Evolutionary conservation across 805 yeast species (phyloP), one percentile per base, ranked within the genome.

Genomic region (Ascoidea tarda): DNA sequence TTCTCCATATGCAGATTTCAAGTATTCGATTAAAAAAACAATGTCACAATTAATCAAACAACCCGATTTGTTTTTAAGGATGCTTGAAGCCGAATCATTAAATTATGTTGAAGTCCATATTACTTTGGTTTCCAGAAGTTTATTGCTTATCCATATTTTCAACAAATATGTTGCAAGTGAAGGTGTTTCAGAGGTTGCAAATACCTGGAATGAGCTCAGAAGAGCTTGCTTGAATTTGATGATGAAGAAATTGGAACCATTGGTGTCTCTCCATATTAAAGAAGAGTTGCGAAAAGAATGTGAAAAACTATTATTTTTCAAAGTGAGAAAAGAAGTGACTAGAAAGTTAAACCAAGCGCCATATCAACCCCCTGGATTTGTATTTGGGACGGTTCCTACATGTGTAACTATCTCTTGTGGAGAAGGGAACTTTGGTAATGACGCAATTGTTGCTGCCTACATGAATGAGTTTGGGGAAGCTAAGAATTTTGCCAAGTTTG

Each of bases 281-380:
- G 98, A 90, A 61, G 85, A 82, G 52, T 72, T 91, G 52, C 78
- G 88, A 52, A 77, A 84, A 53, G 82, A 76, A 53, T 85, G 96
- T 69, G 86, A 86, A 64, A 76, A 85, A 53, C 63, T 79, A 47
- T 73, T 93, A 48, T 81, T 81, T 50, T 75, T 73, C 54, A 82
- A 82, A 54, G 79, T 91, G 44, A 82, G 98, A 59, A 74, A 76
- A 47, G 71, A 76, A 33, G 84, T 91, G 61, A 71, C 79, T 64
- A 73, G 77, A 28, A 84, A 82, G 60, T 74, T 93, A 44, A 93
- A 91, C 64, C 98, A 90, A 70, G 96, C 98, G 1, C 97, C 99
- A 38, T 90, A 72, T 66, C 81, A 85, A 59, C 96, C 98, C 5
- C 75, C 77, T 49, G 84, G 86, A 5, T 83, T 75, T 58, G 86